Evolutionary conservation across 257 asterid genomes (phyloP), one percentile per base, ranked within the genome.

Genomic region (Linaria vulgaris): DNA sequence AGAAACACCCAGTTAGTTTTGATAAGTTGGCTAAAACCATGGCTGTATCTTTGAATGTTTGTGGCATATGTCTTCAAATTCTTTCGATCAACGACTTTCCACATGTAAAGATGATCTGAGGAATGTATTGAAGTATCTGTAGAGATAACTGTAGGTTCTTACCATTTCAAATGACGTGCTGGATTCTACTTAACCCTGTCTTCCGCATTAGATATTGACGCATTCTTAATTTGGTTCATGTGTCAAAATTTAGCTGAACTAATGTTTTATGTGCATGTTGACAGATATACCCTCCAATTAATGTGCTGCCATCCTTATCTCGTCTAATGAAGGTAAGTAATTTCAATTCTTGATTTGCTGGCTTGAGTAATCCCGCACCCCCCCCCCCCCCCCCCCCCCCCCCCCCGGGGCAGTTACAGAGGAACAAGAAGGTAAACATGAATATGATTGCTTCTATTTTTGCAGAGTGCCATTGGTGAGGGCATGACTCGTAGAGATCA

Each of bases 401-500:
- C 13, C 41, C 24, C 17, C 24, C 9, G 49, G 46, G 3, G 27
- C 8, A 15, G 19, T 25, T 41, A 34, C 19, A 39, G 31, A 49
- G 44, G 56, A 39, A n/a, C 38, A 47, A 21, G 50, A 30, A 34
- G 41, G 30, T 61, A 56, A 59, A 53, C 54, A 61, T 56, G 56
- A 60, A 56, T 37, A 34, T 8, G 10, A 7, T 4, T 21, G 51
- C 65, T 60, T 20, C 45, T 27, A 31, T 47, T 60, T 65, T 67
- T 75, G 72, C 87, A 92, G 97, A 92, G 97, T 82, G 97, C 97
- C 74, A 92, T 92, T 72, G 98, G 98, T 62, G 97, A 92, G 82
- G 98, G 98, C 70, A 91, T 91, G 98, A 91, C 98, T 34, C 90
- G 96, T 57, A 79, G 82, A 78, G 98, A 91, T 74, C 98, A 91